Conservation (phyloP, 352 stramenopile genomes). For the Phytophthora sansomeana region DNA sequence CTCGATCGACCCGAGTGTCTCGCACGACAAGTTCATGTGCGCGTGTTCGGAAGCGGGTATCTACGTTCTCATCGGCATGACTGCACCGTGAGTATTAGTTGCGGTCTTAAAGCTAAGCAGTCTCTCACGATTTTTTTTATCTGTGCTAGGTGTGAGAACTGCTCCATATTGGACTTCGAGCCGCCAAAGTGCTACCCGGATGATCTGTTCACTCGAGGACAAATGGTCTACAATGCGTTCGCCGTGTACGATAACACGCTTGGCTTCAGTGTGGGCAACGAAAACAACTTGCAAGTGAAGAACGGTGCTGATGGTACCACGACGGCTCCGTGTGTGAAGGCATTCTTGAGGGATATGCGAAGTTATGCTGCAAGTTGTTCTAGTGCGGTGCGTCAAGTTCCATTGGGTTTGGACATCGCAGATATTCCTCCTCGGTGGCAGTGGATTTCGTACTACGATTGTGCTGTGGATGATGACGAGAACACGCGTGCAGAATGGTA, state of each 20-base stretch:
- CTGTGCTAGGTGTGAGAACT: slow-evolving; percentile 48
- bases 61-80: slow-evolving; percentile 67
- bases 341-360: slow-evolving; percentile 55
- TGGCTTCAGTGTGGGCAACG: slow-evolving; percentile 49
- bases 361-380: slow-evolving; percentile 54
- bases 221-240: slow-evolving; percentile 69
- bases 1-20: slow-evolving; percentile 56
- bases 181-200: slow-evolving; percentile 55
- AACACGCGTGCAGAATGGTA: slow-evolving; percentile 62
- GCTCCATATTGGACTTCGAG: slow-evolving; percentile 48
- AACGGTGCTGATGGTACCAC: slow-evolving; percentile 28
- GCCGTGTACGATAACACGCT: slow-evolving; percentile 72
- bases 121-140: neutral
- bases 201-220: slow-evolving; percentile 48
- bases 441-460: slow-evolving; percentile 81
- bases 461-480: slow-evolving; percentile 51
- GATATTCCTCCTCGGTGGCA: slow-evolving; percentile 60
- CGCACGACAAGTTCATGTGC: slow-evolving; percentile 82
- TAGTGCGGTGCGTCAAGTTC: slow-evolving; percentile 52
- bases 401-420: slow-evolving; percentile 70
- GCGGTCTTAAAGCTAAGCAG: neutral
- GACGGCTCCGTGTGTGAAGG: slow-evolving; percentile 64
- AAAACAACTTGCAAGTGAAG: slow-evolving; percentile 36
- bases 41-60: slow-evolving; percentile 59
- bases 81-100: slow-evolving; percentile 43